Evolutionary conservation across 2,329 filamentous ascomycete species (phyloP).

Genomic region (Diaporthe ilicicola): DNA sequence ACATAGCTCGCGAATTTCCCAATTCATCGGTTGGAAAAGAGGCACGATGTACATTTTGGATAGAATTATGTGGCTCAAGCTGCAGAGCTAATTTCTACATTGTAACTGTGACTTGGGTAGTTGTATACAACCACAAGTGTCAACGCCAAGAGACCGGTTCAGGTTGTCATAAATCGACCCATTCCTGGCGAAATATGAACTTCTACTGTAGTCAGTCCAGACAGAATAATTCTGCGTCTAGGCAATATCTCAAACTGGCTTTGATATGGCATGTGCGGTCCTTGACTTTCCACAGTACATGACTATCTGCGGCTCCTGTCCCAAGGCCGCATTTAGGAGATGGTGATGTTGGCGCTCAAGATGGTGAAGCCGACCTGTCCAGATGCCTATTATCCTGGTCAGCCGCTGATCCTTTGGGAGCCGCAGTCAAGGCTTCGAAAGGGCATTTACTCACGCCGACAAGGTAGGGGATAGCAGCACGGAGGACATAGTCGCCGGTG

Average conservation of each 20-base stretch:
- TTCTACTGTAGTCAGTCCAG: too few relatives aligned
- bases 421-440: too few relatives aligned
- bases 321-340: not conserved
- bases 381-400: conserved; percentile 14
- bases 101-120: not conserved
- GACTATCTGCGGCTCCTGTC: too few relatives aligned
- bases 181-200: not conserved
- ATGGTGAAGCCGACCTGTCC: conserved; percentile 1
- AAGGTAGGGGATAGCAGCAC: conserved; percentile 24
- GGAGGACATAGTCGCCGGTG: conserved; percentile 25
- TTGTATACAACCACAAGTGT: not conserved
- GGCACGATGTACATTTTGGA: too few relatives aligned
- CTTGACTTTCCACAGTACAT: not conserved
- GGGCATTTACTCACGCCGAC: conserved; percentile 16
- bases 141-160: not conserved
- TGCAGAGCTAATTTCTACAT: not conserved
- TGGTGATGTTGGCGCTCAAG: conserved; percentile 23
- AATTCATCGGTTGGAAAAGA: too few relatives aligned
- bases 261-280: not conserved
- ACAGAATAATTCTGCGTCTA: not conserved
- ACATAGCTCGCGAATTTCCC: too few relatives aligned
- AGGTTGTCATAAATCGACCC: not conserved
- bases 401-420: not conserved
- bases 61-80: not conserved
- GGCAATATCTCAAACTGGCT: not conserved